Evolutionary conservation across 352 stramenopile genomes (phyloP).

Genomic region (Pythium phragmitis): DNA sequence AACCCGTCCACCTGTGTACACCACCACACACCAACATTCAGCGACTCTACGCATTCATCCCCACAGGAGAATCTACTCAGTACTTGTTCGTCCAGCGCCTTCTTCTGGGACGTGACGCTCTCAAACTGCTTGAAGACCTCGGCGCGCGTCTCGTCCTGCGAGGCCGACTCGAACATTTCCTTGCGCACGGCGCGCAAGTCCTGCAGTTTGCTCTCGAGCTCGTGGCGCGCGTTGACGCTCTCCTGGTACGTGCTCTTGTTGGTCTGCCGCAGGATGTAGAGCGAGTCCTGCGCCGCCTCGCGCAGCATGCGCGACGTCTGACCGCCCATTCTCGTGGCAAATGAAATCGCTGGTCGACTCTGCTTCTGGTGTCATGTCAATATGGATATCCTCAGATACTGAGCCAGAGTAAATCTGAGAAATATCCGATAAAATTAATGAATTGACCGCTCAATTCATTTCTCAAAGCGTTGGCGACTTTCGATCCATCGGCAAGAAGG

Average conservation of each 20-base stretch:
- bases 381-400: slow-evolving; percentile 23
- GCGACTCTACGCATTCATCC: background rate
- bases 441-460: slow-evolving; percentile 32
- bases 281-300: slow-evolving; percentile 75
- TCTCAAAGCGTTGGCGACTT: slow-evolving; percentile 2
- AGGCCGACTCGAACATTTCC: slow-evolving; percentile 57
- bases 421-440: slow-evolving; percentile 10
- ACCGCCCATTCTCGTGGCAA: slow-evolving; percentile 45
- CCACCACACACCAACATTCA: background rate
- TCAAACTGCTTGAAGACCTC: slow-evolving; percentile 64
- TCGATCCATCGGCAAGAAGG: background rate
- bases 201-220: slow-evolving; percentile 62
- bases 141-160: slow-evolving; percentile 49
- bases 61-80: background rate
- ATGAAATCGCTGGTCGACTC: background rate
- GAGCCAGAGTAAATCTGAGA: slow-evolving; percentile 9
- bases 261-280: slow-evolving; percentile 79
- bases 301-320: slow-evolving; percentile 80
- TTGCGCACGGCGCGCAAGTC: slow-evolving; percentile 56
- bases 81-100: slow-evolving; percentile 58
- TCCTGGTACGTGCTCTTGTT: slow-evolving; percentile 67
- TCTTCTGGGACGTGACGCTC: slow-evolving; percentile 55
- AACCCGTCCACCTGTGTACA: slow-evolving; percentile 51
- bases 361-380: background rate
- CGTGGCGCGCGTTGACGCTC: slow-evolving; percentile 45